A percentile compares a stretch with the other conserved stretches of the same genome.
phyloP scores from a whole-genome alignment of 2,329 filamentous ascomycete species.

The Trichoderma sp. region DNA sequence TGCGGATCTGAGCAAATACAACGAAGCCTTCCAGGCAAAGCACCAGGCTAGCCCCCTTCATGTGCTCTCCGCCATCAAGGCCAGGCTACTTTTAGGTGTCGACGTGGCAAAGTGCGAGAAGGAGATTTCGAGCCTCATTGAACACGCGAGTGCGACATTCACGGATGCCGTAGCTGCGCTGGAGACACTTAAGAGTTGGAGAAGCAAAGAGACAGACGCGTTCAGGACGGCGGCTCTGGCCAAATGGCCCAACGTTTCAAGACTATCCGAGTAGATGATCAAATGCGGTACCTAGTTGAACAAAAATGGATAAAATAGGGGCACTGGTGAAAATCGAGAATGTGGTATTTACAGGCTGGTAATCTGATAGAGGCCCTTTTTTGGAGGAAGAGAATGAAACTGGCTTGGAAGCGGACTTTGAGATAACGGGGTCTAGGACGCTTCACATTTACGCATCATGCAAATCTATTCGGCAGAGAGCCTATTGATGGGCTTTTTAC shows the following conservation, averaged over 20 bases:
- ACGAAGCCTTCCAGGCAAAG: constrained; percentile 61
- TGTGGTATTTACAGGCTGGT: not conserved
- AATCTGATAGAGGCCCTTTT: not conserved
- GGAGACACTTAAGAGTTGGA: constrained; percentile 47
- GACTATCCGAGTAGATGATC: constrained; percentile 35
- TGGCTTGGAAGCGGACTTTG: not conserved
- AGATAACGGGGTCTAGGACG: not conserved
- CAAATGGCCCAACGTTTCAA: constrained; percentile 52
- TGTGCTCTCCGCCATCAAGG: constrained; percentile 61
- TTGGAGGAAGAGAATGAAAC: not conserved
- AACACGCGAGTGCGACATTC: constrained; percentile 49
- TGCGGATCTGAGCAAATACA: constrained; percentile 60
- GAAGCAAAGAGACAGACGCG: constrained; percentile 46
- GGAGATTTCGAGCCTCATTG: constrained; percentile 59
- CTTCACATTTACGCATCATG: not conserved
- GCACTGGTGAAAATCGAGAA: not conserved
- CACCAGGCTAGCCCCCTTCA: constrained; percentile 63
- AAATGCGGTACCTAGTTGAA: not conserved
- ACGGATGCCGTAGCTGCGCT: constrained; percentile 53
- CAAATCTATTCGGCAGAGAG: not conserved
- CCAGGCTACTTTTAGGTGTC: constrained; percentile 57
- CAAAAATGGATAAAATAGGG: not conserved
- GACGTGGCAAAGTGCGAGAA: constrained; percentile 58
- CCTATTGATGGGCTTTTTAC: not conserved
- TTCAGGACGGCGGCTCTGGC: constrained; percentile 49